These are phyloP conservation scores for Phytophthora pistaciae DNA, from an alignment of 352 stramenopile genomes.

Conservation along the genomic window DNA sequence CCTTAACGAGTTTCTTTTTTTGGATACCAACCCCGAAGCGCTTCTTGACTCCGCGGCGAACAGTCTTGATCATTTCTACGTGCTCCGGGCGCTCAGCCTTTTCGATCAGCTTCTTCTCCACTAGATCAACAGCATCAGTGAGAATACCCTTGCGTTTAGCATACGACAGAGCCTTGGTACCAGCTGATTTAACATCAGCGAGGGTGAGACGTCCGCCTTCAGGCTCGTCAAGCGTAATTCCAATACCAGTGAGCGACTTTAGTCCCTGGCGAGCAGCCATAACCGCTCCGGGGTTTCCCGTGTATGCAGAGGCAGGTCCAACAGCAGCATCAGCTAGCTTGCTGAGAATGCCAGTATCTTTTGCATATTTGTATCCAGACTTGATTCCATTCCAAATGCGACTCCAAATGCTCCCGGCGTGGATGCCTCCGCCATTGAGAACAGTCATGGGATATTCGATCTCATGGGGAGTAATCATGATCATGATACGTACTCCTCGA, in stretches of 20 bases:
- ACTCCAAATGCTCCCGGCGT: constrained; percentile 4
- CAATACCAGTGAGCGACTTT: neutral
- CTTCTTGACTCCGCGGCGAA: neutral
- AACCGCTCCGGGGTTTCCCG: neutral
- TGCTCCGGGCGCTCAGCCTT: constrained; percentile 7
- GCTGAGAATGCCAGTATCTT: neutral
- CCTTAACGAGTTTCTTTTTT: constrained; percentile 6
- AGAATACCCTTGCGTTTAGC: constrained; percentile 12
- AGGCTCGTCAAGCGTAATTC: neutral
- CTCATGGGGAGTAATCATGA: neutral
- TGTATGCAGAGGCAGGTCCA: neutral
- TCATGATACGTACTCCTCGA: neutral
- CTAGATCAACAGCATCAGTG: constrained; percentile 1
- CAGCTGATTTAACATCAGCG: neutral
- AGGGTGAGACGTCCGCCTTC: neutral
- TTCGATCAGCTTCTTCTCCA: neutral
- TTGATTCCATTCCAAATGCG: neutral
- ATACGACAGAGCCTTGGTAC: neutral
- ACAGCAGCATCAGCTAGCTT: neutral
- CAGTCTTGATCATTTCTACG: constrained; percentile 1
- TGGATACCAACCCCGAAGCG: constrained; percentile 8
- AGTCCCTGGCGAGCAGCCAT: neutral
- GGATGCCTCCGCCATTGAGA: neutral
- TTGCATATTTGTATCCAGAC: neutral
- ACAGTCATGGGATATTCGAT: neutral